Evolutionary conservation across 352 stramenopile genomes (phyloP).

Genomic region (Globisporangium viniferum): DNA sequence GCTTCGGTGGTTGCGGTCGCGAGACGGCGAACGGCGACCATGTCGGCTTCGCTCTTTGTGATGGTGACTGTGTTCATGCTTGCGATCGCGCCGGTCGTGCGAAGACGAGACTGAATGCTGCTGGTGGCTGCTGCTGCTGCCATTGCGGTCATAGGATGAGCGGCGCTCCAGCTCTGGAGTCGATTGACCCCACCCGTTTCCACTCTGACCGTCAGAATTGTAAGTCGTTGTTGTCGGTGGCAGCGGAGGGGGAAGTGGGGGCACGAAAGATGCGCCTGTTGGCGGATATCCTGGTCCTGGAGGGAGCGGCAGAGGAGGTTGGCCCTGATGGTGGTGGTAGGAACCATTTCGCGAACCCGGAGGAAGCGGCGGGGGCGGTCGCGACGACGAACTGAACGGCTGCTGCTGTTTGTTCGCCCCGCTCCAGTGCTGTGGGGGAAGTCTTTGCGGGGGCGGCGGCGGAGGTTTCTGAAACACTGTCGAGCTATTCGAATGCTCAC

Average conservation of each 20-base stretch:
- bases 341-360: slow-evolving; percentile 16
- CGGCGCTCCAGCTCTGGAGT: slow-evolving; percentile 8
- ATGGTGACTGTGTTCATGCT: background rate
- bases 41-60: slow-evolving; percentile 4
- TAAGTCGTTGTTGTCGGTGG: slow-evolving; percentile 8
- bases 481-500: background rate
- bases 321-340: slow-evolving; percentile 1
- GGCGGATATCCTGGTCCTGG: slow-evolving; percentile 16
- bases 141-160: slow-evolving; percentile 9
- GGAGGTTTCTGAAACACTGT: slow-evolving; percentile 16
- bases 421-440: slow-evolving; percentile 24
- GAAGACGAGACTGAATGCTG: slow-evolving; percentile 1
- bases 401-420: slow-evolving; percentile 12
- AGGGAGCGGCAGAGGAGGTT: slow-evolving; percentile 17
- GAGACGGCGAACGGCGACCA: slow-evolving; percentile 14
- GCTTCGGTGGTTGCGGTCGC: slow-evolving; percentile 20
- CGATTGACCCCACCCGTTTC: background rate
- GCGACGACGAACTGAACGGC: slow-evolving; percentile 20
- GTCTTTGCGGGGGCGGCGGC: background rate
- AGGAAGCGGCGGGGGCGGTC: slow-evolving; percentile 17
- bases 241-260: slow-evolving; percentile 8
- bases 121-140: background rate
- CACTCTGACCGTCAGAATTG: slow-evolving; percentile 5
- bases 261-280: slow-evolving; percentile 17
- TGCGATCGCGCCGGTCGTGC: slow-evolving; percentile 7